phyloP scores from a whole-genome alignment of 768 basidiomycete genomes.

The Gelatoporia subvermispora region DNA sequence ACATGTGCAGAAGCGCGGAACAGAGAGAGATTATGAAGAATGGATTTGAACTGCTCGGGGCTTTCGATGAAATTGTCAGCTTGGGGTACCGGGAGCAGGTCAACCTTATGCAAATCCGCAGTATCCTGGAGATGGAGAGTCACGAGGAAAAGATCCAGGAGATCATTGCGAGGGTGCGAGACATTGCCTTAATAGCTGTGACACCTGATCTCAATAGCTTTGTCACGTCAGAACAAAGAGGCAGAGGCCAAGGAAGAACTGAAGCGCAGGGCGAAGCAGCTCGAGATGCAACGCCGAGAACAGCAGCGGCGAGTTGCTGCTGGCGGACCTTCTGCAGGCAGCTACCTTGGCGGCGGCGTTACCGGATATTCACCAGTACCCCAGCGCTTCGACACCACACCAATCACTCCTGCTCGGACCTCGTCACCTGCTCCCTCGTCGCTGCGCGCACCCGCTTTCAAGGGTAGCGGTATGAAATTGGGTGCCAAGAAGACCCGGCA shows the following conservation, averaged over 20 bases:
- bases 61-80: conserved; percentile 95
- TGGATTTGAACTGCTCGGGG: conserved; percentile 88
- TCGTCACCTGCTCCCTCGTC: conserved; percentile 44
- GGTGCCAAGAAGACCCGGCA: conserved; percentile 90
- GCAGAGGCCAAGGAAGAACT: conserved; percentile 99
- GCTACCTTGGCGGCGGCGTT: conserved; percentile 62
- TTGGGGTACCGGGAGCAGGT: conserved; percentile 81
- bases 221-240: conserved; percentile 78
- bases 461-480: conserved; percentile 93
- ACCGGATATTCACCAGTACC: conserved; percentile 70
- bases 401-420: conserved; percentile 36
- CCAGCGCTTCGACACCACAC: conserved; percentile 62
- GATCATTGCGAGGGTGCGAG: conserved; percentile 86
- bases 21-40: conserved; percentile 88
- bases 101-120: conserved; percentile 74
- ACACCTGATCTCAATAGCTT: not conserved
- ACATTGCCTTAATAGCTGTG: not conserved
- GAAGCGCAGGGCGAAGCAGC: conserved; percentile 94
- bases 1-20: conserved; percentile 80
- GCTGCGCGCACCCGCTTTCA: conserved; percentile 78
- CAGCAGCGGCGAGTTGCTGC: conserved; percentile 74
- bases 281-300: conserved; percentile 96
- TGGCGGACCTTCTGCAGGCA: conserved; percentile 44
- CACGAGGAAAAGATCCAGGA: conserved; percentile 96
- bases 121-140: conserved; percentile 82